Evolutionary conservation across 139 green algal species (phyloP), one percentile per base, ranked within the genome.

Genomic region (Yamagishiella unicocca): DNA sequence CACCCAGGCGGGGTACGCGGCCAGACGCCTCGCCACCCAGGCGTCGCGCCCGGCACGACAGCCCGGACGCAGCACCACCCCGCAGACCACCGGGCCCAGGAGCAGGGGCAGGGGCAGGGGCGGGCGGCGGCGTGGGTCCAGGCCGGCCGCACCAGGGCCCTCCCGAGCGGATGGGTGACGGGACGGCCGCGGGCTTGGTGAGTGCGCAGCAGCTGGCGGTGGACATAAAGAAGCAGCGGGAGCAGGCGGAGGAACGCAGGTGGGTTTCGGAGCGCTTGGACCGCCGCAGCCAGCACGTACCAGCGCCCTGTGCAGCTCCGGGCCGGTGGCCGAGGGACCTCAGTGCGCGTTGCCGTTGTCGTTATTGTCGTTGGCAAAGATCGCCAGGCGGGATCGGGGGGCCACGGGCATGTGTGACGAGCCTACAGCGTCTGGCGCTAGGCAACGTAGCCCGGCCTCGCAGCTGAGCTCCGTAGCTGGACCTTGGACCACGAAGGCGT

Each of bases 141-240:
- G 43, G 45, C 19, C 84, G 71, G 31, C 45, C 31, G 75, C 66
- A 38, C 45, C 40, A 61, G 79, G n/a, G 43, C 53, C 53, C 61
- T 19, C 76, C 62, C 14, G 75, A 35, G 0, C 85, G 88, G 22
- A 96, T 96, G 93, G 89, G 88, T 21, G 94, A 96, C 72, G 94
- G 94, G 54, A 95, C 90, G 1, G 45, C 85, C n/a, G 88, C 92
- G 24, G 94, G 94, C 24, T 90, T 96, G 82, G 87, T 96, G 35
- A 93, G 8, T 19, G 85, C 74, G 54, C 33, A 83, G 83, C 43
- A 92, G 87, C 75, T 95, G 74, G 83, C 87, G 27, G 61, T 64
- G 35, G 89, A 94, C 64, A 50, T 79, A 67, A 68, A 7, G 35
- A 67, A 50, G 43, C 37, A 90, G 89, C 68, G 73, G 64, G 71